A percentile compares a stretch with the other conserved stretches of the same genome.
Conservation (phyloP, 2,329 filamentous ascomycete species). For the Metarhizium album region DNA sequence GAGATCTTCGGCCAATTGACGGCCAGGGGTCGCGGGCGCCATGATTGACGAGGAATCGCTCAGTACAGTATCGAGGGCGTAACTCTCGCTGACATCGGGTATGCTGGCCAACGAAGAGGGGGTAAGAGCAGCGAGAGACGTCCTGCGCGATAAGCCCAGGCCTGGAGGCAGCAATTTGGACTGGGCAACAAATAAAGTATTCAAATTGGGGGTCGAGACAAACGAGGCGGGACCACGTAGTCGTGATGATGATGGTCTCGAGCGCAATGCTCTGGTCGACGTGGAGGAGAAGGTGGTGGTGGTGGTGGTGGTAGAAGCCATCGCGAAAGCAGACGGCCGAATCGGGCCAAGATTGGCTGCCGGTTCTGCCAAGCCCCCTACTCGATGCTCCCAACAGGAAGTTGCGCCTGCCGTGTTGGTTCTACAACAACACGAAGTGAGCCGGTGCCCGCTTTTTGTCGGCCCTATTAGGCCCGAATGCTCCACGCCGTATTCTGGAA, state of each 20-base stretch:
- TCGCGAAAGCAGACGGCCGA: conserved; percentile 9
- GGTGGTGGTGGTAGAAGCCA: conserved; percentile 12
- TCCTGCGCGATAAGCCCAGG: conserved; percentile 55
- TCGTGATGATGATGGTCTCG: conserved; percentile 17
- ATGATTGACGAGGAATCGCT: conserved; percentile 25
- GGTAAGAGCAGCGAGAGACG: conserved; percentile 60
- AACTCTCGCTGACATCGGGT: conserved; percentile 55
- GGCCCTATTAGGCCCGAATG: too few species aligned
- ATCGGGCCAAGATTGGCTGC: conserved; percentile 3
- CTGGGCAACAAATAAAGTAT: conserved; percentile 38
- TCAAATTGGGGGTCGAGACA: conserved; percentile 49
- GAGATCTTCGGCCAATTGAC: conserved; percentile 41
- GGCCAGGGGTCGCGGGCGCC: conserved; percentile 44
- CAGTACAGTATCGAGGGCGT: conserved; percentile 46
- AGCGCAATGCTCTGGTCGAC: conserved; percentile 11
- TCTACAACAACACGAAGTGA: background rate
- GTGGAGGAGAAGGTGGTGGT: conserved; percentile 9
- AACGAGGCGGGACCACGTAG: conserved; percentile 36
- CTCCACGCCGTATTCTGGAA: too few species aligned
- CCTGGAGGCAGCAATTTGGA: conserved; percentile 35
- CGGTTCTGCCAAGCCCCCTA: too few species aligned
- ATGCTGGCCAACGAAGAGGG: conserved; percentile 51
- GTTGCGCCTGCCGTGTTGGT: background rate
- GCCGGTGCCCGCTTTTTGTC: background rate
- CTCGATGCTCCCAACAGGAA: too few species aligned